These are phyloP conservation scores for Trypanosoma lewisi DNA, from an alignment of 208 protist genomes.

Conservation along the genomic window DNA sequence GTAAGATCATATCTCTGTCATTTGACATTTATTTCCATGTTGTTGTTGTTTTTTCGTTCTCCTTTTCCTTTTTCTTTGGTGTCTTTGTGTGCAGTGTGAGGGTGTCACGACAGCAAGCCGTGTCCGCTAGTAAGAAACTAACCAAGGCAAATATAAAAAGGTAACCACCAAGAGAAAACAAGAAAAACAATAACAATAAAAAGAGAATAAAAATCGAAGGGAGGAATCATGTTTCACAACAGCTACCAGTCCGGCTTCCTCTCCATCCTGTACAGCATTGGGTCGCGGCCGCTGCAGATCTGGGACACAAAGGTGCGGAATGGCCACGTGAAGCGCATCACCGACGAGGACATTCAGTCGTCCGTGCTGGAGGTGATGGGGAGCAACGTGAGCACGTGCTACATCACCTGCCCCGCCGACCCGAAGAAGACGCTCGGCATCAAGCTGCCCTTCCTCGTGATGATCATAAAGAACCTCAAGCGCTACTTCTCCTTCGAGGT, in stretches of 20 bases:
- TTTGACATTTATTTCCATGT: neutral
- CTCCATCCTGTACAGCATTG: slow-evolving; percentile 99
- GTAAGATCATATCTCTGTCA: no score
- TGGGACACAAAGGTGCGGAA: slow-evolving; percentile 98
- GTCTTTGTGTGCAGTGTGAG: neutral
- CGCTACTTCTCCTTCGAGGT: slow-evolving; percentile 99
- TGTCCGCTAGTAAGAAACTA: slow-evolving; percentile 10
- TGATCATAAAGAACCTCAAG: slow-evolving; percentile 99
- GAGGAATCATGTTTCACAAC: slow-evolving; percentile 97
- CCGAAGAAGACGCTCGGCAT: slow-evolving; percentile 98
- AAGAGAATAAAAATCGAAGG: neutral
- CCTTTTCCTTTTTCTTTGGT: slow-evolving; percentile 9
- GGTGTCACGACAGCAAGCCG: slow-evolving; percentile 5
- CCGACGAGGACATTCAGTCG: slow-evolving; percentile 99
- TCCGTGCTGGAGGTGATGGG: slow-evolving; percentile 98
- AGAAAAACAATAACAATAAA: neutral
- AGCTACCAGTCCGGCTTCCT: slow-evolving; percentile 99
- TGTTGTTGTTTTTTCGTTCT: slow-evolving; percentile 3
- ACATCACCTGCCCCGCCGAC: slow-evolving; percentile 97
- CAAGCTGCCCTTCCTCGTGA: slow-evolving; percentile 99
- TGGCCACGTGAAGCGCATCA: slow-evolving; percentile 99
- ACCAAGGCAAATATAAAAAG: slow-evolving; percentile 15
- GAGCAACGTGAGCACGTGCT: slow-evolving; percentile 98
- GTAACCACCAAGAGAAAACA: no score
- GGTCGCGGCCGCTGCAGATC: slow-evolving; percentile 97